Base-by-base conservation (phyloP, 2,329 filamentous ascomycete species). In the Alternaria triticimaculans region DNA sequence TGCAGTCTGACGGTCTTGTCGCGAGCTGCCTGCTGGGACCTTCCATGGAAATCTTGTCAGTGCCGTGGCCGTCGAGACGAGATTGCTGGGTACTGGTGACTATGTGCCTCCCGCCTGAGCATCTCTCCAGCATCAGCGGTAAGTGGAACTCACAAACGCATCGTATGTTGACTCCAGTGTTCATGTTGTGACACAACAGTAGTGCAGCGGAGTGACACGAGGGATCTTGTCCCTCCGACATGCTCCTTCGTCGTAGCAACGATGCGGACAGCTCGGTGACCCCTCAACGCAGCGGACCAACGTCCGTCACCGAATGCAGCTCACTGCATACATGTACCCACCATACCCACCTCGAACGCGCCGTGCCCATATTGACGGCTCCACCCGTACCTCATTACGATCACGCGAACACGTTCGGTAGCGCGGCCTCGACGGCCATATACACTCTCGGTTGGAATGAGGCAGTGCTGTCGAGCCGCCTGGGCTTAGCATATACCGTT, bases 301-400 rank as follows among this genome's bases (percentile, higher is more conserved):
- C 48, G 41, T 49, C 49, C 49, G 50, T 37, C 56, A 59, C 43
- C 55, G 25, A 55, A 62, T 48, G 33, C 55, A 54, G 18, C 58
- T 53, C 49, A 59, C 55, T 48, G 58, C 41, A 54, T 23, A 44
- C 49, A 48, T 37, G 50, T 62, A 62, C 21, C 56, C 60, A 58
- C 55, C 49, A 28, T 43, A 37, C 45, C 60, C 37, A 46, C 60
- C 55, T 37, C 55, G 43, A 58, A 57, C 43, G 20, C 55, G 30
- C 58, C 44, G 26, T 54, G 37, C 49, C 55, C 18, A 28, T 46
- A 30, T 57, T 49, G 46, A 58, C 37, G 55, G 55, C 60, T 50
- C 51, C 51, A 62, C 30, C 49, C 60, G 60, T 49, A 30, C 48
- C 30, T 43, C 28, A 59, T 55, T 25, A 59, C 30, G 37, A 43